Conservation (phyloP, 1,284 basidiomycete species). For the Ustilago tritici region DNA sequence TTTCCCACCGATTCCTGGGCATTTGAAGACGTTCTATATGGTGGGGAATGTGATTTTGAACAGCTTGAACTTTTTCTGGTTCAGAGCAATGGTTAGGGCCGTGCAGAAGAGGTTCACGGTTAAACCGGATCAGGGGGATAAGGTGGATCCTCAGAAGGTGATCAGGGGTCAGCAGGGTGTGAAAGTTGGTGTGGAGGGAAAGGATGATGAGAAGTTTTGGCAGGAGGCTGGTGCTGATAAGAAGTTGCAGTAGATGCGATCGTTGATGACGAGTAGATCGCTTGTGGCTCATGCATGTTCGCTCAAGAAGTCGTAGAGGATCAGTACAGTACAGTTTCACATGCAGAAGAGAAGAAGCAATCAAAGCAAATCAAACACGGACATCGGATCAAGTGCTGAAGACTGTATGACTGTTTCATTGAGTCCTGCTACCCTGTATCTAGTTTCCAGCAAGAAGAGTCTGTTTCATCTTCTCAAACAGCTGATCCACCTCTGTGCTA, state of each 20-base stretch:
- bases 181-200: conserved; percentile 49
- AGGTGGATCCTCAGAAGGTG: conserved; percentile 50
- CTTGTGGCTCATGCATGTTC: neutral
- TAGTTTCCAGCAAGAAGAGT: conserved; percentile 33
- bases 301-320: neutral
- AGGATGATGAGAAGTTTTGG: conserved; percentile 55
- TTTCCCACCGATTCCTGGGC: conserved; percentile 32
- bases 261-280: neutral
- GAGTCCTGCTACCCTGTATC: neutral
- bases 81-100: conserved; percentile 69
- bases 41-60: conserved; percentile 60
- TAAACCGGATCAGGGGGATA: conserved; percentile 24
- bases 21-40: conserved; percentile 54
- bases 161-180: conserved; percentile 53
- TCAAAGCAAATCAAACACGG: neutral
- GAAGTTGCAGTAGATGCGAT: conserved; percentile 28
- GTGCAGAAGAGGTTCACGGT: conserved; percentile 67
- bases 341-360: neutral
- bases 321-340: neutral
- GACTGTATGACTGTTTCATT: neutral
- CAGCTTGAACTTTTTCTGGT: conserved; percentile 70
- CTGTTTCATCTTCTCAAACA: conserved; percentile 60
- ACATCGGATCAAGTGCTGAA: neutral
- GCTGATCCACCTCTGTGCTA: conserved; percentile 50
- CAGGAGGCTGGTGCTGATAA: conserved; percentile 50